Evolutionary conservation across 2,329 filamentous ascomycete genomes (phyloP).

Genomic region (Boeremia lycopersici): DNA sequence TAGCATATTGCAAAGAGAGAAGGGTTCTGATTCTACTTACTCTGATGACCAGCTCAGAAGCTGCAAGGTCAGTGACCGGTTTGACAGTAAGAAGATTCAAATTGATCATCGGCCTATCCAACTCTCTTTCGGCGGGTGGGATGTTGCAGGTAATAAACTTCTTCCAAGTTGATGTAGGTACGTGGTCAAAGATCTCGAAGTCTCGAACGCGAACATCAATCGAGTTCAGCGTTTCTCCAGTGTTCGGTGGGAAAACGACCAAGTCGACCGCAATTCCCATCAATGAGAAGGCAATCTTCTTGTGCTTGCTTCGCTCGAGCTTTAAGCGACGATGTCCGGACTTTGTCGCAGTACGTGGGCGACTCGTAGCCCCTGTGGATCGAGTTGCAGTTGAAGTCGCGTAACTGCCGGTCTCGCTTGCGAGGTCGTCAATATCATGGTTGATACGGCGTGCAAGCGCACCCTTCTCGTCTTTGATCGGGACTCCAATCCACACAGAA

Average conservation of each 20-base stretch:
- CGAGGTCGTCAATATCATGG: slow-evolving; percentile 81
- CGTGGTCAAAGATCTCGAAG: slow-evolving; percentile 90
- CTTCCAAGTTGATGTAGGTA: slow-evolving; percentile 96
- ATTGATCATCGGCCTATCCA: slow-evolving; percentile 86
- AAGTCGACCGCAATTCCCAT: slow-evolving; percentile 83
- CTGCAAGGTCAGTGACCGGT: slow-evolving; percentile 81
- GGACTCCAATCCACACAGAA: slow-evolving; percentile 95
- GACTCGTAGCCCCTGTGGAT: slow-evolving; percentile 46
- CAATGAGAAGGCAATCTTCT: slow-evolving; percentile 96
- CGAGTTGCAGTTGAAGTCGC: slow-evolving; percentile 65
- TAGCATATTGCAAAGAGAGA: slow-evolving; percentile 5
- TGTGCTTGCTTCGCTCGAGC: slow-evolving; percentile 82
- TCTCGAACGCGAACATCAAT: slow-evolving; percentile 82
- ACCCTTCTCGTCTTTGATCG: slow-evolving; percentile 80
- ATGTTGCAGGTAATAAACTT: slow-evolving; percentile 96
- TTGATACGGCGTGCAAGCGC: slow-evolving; percentile 87
- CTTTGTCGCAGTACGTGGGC: slow-evolving; percentile 50
- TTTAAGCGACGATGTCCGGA: slow-evolving; percentile 63
- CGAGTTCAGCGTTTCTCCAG: slow-evolving; percentile 84
- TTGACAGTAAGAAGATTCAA: slow-evolving; percentile 87
- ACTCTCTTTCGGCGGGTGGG: slow-evolving; percentile 84
- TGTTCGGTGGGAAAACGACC: slow-evolving; percentile 75
- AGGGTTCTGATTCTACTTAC: slow-evolving; percentile 59
- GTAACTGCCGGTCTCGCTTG: slow-evolving; percentile 88
- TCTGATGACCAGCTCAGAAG: slow-evolving; percentile 86